Conservation (phyloP, 192 early-diverging fungal species). For the Dissophora ornata region DNA sequence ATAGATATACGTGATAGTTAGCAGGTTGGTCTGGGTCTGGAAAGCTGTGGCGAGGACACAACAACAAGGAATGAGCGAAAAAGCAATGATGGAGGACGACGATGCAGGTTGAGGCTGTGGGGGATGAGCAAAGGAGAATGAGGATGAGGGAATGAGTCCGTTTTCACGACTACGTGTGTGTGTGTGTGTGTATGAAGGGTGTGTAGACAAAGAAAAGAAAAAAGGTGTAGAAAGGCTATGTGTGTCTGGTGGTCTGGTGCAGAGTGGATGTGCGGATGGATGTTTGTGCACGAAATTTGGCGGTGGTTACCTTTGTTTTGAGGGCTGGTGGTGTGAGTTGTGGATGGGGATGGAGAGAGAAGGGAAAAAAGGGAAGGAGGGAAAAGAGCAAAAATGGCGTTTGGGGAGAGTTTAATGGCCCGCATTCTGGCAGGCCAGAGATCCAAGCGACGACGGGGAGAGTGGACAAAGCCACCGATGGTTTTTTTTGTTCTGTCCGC, state of each 20-base stretch:
- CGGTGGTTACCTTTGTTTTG: neutral
- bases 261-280: neutral
- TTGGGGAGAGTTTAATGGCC: too few species aligned
- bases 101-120: too few species aligned
- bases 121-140: neutral
- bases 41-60: too few species aligned
- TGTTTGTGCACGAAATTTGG: slow-evolving; percentile 7
- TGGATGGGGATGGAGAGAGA: slow-evolving; percentile 10
- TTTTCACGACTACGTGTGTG: neutral
- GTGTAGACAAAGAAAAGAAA: neutral
- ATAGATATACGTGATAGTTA: too few species aligned
- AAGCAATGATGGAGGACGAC: too few species aligned
- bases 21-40: too few species aligned
- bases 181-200: neutral
- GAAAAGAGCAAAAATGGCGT: slow-evolving; percentile 3
- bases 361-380: slow-evolving; percentile 9
- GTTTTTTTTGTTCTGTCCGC: slow-evolving; percentile 1
- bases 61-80: too few species aligned
- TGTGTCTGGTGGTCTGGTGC: neutral
- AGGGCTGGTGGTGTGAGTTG: neutral
- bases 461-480: slow-evolving; percentile 23
- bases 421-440: too few species aligned
- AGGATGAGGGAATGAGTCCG: slow-evolving; percentile 1
- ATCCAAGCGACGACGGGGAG: too few species aligned
- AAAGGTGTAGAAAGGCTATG: slow-evolving; percentile 7